phyloP scores from a whole-genome alignment of 2,329 filamentous ascomycete genomes.

The Trichophyton schoenleinii region DNA sequence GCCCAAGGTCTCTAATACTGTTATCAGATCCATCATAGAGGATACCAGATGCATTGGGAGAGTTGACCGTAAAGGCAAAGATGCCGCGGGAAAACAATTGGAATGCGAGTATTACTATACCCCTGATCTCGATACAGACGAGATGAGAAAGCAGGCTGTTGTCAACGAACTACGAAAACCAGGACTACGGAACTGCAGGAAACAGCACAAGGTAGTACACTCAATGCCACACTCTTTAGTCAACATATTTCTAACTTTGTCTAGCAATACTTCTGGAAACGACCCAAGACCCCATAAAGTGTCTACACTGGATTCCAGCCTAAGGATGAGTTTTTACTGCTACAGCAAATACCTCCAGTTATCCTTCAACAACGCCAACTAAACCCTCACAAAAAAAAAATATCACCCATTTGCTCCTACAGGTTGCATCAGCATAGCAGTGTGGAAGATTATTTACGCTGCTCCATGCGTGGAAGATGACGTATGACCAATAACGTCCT shows the following conservation, averaged over 20 bases:
- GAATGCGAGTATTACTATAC: conserved; percentile 98
- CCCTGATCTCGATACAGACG: conserved; percentile 71
- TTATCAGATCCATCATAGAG: conserved; percentile 61
- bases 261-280: conserved; percentile 62
- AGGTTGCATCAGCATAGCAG: background rate
- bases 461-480: background rate
- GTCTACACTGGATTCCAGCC: background rate
- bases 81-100: conserved; percentile 81
- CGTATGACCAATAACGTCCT: background rate
- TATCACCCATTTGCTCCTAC: background rate
- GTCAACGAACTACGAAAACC: conserved; percentile 79
- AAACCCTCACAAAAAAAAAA: background rate
- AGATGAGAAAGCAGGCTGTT: conserved; percentile 65
- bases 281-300: conserved; percentile 36
- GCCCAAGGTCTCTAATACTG: conserved; percentile 39
- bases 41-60: conserved; percentile 69
- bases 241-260: conserved; percentile 5
- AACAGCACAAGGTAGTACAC: conserved; percentile 80
- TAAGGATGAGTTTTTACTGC: background rate
- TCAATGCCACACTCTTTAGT: conserved; percentile 2
- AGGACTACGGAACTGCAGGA: conserved; percentile 76
- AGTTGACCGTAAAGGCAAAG: conserved; percentile 82
- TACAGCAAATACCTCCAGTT: background rate
- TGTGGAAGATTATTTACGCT: background rate
- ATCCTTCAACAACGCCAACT: background rate